Conservation (phyloP, 805 yeast species). For the Pichia eremophila region DNA sequence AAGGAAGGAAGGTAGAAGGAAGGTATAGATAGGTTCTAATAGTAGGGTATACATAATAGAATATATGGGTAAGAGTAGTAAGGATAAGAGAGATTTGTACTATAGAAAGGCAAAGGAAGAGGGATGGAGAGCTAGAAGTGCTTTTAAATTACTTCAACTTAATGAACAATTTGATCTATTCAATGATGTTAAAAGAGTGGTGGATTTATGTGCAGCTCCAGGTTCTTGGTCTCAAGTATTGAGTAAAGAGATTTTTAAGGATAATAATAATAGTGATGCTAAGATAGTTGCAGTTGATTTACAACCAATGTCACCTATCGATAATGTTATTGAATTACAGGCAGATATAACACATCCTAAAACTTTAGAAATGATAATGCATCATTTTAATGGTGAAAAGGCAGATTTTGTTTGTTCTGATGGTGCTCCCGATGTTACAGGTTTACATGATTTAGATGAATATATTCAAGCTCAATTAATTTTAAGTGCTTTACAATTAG, state of each 20-base stretch:
- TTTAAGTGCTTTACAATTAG: constrained; percentile 81
- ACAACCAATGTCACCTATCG: constrained; percentile 97
- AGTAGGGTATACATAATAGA: background rate
- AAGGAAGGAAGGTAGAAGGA: too few species aligned
- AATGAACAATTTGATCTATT: constrained; percentile 85
- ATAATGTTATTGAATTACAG: constrained; percentile 80
- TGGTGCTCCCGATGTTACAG: constrained; percentile 99
- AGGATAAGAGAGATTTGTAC: constrained; percentile 88
- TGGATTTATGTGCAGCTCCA: constrained; percentile 97
- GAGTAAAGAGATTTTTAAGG: constrained; percentile 49
- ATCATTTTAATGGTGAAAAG: constrained; percentile 79
- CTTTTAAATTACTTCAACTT: constrained; percentile 83
- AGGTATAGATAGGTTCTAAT: too few species aligned
- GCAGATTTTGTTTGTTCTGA: constrained; percentile 96
- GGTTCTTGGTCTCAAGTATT: constrained; percentile 98
- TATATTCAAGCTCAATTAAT: constrained; percentile 93
- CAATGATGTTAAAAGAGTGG: constrained; percentile 69
- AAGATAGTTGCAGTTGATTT: constrained; percentile 90
- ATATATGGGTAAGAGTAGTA: constrained; percentile 85
- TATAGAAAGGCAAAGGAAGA: constrained; percentile 93
- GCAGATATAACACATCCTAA: constrained; percentile 97
- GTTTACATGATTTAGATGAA: constrained; percentile 92
- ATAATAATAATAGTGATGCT: constrained; percentile 22
- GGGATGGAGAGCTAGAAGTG: constrained; percentile 96
- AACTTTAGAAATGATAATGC: constrained; percentile 66